Conservation (phyloP, 805 yeast species). For the Schizosaccharomyces pombe region DNA sequence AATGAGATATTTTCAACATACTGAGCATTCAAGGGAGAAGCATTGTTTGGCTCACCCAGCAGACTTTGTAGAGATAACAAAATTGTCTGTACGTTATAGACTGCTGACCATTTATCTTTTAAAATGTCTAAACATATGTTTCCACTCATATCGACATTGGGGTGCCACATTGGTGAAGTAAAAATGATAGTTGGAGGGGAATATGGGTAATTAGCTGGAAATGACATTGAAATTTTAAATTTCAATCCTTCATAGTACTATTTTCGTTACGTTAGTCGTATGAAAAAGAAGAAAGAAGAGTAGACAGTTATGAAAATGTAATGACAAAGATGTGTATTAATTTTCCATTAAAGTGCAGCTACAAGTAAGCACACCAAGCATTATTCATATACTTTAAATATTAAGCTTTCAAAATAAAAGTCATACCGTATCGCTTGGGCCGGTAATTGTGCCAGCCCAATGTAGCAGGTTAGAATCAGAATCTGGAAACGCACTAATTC, state of each 20-base stretch:
- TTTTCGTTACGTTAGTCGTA: too few species aligned
- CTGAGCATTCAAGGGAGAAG: slow-evolving; percentile 30
- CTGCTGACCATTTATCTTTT: slow-evolving; percentile 43
- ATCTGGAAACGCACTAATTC: slow-evolving; percentile 32
- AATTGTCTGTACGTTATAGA: slow-evolving; percentile 37
- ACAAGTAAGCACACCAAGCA: too few species aligned
- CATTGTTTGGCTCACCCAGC: slow-evolving; percentile 40
- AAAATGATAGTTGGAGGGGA: slow-evolving; percentile 33
- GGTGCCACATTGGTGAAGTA: slow-evolving; percentile 40
- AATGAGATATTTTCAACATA: slow-evolving; percentile 5
- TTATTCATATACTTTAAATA: too few species aligned
- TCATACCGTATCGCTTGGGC: slow-evolving; percentile 28
- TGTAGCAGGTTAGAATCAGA: slow-evolving; percentile 27
- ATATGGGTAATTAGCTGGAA: slow-evolving; percentile 35
- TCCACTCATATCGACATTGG: slow-evolving; percentile 42
- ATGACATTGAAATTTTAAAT: slow-evolving; percentile 27
- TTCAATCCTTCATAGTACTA: slow-evolving; percentile 28
- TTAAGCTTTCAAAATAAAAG: too few species aligned
- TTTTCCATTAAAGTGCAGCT: too few species aligned
- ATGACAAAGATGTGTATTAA: too few species aligned
- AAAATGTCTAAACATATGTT: slow-evolving; percentile 40
- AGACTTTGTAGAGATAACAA: slow-evolving; percentile 34
- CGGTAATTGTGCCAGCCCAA: slow-evolving; percentile 38
- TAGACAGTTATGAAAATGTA: neutral
- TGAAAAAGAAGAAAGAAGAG: neutral